These are phyloP conservation scores for Plantago rigida DNA, from an alignment of 305 asterid species.

Conservation along the genomic window DNA sequence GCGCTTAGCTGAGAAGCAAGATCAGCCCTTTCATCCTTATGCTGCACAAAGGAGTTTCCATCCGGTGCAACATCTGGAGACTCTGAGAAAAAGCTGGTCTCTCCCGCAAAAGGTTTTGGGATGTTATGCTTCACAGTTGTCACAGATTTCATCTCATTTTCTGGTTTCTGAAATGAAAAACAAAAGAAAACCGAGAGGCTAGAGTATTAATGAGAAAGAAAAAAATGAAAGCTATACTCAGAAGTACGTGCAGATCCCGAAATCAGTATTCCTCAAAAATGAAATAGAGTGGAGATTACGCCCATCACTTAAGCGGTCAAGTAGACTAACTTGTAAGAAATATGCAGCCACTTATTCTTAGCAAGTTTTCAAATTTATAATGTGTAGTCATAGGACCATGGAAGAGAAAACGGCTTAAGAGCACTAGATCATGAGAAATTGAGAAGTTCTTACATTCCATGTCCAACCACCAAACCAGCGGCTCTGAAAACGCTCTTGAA, in stretches of 20 bases:
- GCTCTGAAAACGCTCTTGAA: constrained; percentile 47
- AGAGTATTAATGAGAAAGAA: neutral
- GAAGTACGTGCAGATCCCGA: constrained; percentile 16
- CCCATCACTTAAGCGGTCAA: constrained; percentile 12
- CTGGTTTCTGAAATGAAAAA: constrained; percentile 21
- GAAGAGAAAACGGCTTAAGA: constrained; percentile 13
- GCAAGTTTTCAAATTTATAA: neutral
- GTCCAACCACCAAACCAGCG: constrained; percentile 85
- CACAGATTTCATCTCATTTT: constrained; percentile 35
- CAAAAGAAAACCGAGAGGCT: constrained; percentile 20
- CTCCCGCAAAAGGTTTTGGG: constrained; percentile 47
- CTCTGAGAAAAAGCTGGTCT: constrained; percentile 73
- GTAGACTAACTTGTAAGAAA: neutral
- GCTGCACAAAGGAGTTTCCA: constrained; percentile 46
- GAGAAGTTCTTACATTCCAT: constrained; percentile 36
- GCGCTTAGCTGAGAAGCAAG: constrained; percentile 51
- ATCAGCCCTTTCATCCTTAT: constrained; percentile 33
- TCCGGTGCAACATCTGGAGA: constrained; percentile 59
- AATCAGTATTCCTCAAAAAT: constrained; percentile 16
- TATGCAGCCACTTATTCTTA: constrained; percentile 4
- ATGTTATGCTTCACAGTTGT: constrained; percentile 33
- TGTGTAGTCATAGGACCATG: too few relatives aligned
- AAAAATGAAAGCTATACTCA: neutral
- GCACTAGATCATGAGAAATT: constrained; percentile 6
- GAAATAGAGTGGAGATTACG: constrained; percentile 14